Percentiles rank a stretch among this genome's conserved stretches.
Conservation (phyloP, 2,329 filamentous ascomycete genomes). For the Xylariaceae sp. region DNA sequence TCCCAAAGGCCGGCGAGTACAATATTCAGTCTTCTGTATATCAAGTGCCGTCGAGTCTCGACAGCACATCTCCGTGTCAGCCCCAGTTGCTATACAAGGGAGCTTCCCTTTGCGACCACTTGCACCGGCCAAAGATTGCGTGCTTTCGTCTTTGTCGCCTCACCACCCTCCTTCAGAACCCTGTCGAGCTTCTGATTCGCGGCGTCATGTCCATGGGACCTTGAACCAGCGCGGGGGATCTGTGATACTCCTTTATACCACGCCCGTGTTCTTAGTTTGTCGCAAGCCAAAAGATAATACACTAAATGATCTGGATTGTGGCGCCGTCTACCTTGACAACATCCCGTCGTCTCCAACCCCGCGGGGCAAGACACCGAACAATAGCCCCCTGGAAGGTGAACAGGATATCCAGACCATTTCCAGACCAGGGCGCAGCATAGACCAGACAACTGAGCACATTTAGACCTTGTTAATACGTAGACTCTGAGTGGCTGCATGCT, state of each 20-base stretch:
- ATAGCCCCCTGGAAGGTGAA: too few relatives aligned
- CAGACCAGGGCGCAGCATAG: too few relatives aligned
- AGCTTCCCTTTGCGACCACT: slow-evolving; percentile 13
- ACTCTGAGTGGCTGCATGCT: slow-evolving; percentile 7
- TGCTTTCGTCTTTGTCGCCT: slow-evolving; percentile 20
- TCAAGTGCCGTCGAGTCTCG: too few relatives aligned
- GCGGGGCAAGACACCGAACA: too few relatives aligned
- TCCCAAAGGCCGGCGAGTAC: too few relatives aligned
- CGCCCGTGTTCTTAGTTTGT: background rate
- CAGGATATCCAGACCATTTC: too few relatives aligned
- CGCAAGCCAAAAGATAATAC: background rate
- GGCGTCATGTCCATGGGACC: slow-evolving; percentile 13
- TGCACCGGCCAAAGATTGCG: slow-evolving; percentile 22
- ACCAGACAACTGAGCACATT: background rate
- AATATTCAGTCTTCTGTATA: too few relatives aligned
- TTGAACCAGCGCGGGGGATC: slow-evolving; percentile 13
- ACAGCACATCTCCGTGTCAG: too few relatives aligned
- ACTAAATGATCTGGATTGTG: background rate
- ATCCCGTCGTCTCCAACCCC: too few relatives aligned
- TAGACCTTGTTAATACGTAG: slow-evolving; percentile 2
- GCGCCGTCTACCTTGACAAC: too few relatives aligned
- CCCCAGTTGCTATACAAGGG: too few relatives aligned
- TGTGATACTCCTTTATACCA: slow-evolving; percentile 6
- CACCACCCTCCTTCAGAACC: slow-evolving; percentile 6
- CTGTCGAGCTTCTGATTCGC: slow-evolving; percentile 8